phyloP scores from a whole-genome alignment of 2,329 filamentous ascomycete species.

The Arachnopeziza araneosa region DNA sequence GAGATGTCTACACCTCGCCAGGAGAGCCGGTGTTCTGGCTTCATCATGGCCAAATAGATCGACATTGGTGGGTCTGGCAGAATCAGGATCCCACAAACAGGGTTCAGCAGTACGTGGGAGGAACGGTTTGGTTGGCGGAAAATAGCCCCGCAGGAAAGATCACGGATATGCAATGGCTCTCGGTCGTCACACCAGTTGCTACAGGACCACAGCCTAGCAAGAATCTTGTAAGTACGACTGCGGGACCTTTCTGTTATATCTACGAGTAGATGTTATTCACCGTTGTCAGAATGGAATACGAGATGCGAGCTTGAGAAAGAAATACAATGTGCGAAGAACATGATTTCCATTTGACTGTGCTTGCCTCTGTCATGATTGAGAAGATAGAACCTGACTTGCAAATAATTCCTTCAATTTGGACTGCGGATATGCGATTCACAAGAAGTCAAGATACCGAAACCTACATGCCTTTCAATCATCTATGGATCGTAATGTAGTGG shows the following conservation, averaged over 20 bases:
- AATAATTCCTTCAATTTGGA: no score
- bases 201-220: constrained; percentile 4
- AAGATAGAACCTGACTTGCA: neutral
- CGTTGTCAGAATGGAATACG: neutral
- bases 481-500: no score
- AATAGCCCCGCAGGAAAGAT: constrained; percentile 13
- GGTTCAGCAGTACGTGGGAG: constrained; percentile 22
- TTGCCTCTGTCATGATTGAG: neutral
- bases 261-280: constrained; percentile 6
- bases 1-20: constrained; percentile 40
- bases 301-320: neutral
- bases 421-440: no score
- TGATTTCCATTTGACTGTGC: neutral
- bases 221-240: constrained; percentile 9
- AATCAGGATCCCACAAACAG: constrained; percentile 36
- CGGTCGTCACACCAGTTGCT: constrained; percentile 5
- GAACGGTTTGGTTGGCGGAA: constrained; percentile 29
- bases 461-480: no score
- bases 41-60: constrained; percentile 42
- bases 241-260: constrained; percentile 15
- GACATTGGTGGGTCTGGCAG: constrained; percentile 45
- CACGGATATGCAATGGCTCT: constrained; percentile 11
- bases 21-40: constrained; percentile 42
- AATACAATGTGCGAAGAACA: neutral
- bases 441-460: no score